Evolutionary conservation across 1,284 basidiomycete genomes (phyloP).

Genomic region (Apiotrichum siamense): DNA sequence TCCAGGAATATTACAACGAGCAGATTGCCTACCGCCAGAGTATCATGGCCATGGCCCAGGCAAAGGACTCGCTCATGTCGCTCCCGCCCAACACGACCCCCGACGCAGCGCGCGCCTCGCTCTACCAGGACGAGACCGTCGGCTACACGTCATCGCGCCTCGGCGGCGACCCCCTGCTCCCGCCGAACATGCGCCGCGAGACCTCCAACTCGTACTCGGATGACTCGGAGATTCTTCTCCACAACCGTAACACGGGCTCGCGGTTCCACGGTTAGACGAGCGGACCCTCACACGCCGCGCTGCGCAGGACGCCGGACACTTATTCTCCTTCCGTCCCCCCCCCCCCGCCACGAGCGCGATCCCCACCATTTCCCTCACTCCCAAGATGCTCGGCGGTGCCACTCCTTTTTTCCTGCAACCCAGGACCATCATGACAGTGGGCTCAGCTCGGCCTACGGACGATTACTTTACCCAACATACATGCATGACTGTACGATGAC

Average conservation of each 20-base stretch:
- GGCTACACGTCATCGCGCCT: conserved; percentile 16
- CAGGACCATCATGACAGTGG: neutral
- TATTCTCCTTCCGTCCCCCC: neutral
- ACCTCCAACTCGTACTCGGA: conserved; percentile 24
- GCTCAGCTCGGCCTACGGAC: neutral
- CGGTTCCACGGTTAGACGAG: conserved; percentile 11
- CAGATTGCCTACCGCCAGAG: conserved; percentile 48
- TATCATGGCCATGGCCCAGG: conserved; percentile 47
- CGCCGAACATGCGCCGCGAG: conserved; percentile 37
- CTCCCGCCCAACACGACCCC: conserved; percentile 24
- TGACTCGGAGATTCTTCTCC: conserved; percentile 16
- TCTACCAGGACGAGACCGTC: conserved; percentile 21
- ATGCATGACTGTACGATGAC: conserved; percentile 16
- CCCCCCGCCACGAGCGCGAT: neutral
- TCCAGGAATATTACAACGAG: conserved; percentile 79
- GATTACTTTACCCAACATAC: conserved; percentile 2
- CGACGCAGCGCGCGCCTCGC: conserved; percentile 22
- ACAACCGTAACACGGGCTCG: conserved; percentile 1
- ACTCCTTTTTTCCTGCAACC: too few species aligned
- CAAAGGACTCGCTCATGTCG: conserved; percentile 41
- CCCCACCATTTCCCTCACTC: neutral
- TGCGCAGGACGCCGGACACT: neutral
- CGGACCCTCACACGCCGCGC: neutral
- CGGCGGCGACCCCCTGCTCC: conserved; percentile 18
- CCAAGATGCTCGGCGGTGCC: too few species aligned